phyloP scores from a whole-genome alignment of 805 yeast species.

The Pichia pseudocactophila region DNA sequence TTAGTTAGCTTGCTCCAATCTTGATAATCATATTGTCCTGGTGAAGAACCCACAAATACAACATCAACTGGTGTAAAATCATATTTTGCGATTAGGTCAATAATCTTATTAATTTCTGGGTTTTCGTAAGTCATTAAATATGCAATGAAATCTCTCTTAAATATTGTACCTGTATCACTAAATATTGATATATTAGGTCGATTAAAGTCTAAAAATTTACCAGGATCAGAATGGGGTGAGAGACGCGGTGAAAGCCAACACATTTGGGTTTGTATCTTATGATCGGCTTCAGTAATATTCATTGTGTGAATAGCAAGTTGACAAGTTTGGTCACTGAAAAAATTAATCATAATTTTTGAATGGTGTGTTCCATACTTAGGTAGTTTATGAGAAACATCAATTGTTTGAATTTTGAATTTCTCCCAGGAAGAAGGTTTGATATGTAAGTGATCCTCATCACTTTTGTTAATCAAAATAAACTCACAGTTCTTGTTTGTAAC shows the following conservation, averaged over 20 bases:
- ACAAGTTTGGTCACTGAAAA: conserved; percentile 35
- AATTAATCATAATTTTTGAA: conserved; percentile 57
- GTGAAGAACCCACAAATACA: conserved; percentile 48
- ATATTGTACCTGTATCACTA: conserved; percentile 23
- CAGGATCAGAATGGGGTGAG: not conserved
- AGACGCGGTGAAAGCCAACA: conserved; percentile 52
- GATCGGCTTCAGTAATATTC: conserved; percentile 49
- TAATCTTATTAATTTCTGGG: conserved; percentile 22
- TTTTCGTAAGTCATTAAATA: conserved; percentile 40
- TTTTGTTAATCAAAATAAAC: conserved; percentile 24
- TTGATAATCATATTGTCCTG: conserved; percentile 30
- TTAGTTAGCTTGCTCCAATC: conserved; percentile 10
- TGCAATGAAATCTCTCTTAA: conserved; percentile 35
- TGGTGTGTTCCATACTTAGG: conserved; percentile 45
- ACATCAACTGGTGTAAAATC: conserved; percentile 42
- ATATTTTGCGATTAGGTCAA: conserved; percentile 24
- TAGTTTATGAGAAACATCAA: conserved; percentile 23
- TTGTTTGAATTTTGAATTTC: conserved; percentile 15
- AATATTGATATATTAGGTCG: not conserved
- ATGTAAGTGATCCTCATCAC: conserved; percentile 26
- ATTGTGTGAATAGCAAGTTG: conserved; percentile 52
- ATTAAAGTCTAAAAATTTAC: conserved; percentile 5
- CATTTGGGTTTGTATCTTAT: conserved; percentile 53
- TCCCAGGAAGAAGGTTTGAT: conserved; percentile 24
- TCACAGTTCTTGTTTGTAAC: conserved; percentile 17